Percentiles rank a stretch among this genome's conserved stretches.
These are phyloP conservation scores for Mycotypha africana DNA, from an alignment of 371 early-diverging fungal genomes.

Conservation along the genomic window DNA sequence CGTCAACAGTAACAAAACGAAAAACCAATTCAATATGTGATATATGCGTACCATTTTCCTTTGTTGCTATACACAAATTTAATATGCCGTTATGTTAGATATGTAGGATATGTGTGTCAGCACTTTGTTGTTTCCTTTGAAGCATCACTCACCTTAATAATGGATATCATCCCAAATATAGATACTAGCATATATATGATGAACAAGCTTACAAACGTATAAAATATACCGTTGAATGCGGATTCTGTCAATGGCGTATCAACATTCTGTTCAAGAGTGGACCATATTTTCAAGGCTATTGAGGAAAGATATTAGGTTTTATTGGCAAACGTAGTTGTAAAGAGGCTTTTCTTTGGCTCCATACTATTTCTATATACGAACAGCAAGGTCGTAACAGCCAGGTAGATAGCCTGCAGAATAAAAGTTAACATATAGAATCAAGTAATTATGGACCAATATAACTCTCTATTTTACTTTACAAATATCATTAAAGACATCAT, in stretches of 20 bases:
- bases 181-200: constrained; percentile 18
- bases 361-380: constrained; percentile 16
- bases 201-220: constrained; percentile 12
- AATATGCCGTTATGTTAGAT: neutral
- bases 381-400: constrained; percentile 8
- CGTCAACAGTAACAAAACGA: constrained; percentile 26
- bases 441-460: no score
- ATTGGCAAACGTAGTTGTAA: no score
- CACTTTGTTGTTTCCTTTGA: neutral
- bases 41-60: constrained; percentile 25
- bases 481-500: constrained; percentile 16
- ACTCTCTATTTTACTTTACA: constrained; percentile 13
- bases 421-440: no score
- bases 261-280: constrained; percentile 13
- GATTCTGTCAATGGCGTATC: constrained; percentile 19
- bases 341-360: no score
- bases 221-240: constrained; percentile 23
- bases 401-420: constrained; percentile 9
- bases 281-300: constrained; percentile 20
- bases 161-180: constrained; percentile 13
- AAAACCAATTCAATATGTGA: constrained; percentile 37
- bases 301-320: no score
- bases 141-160: constrained; percentile 12
- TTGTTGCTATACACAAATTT: constrained; percentile 15
- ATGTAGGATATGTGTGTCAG: no score